A percentile compares a stretch with the other conserved stretches of the same genome.
Evolutionary conservation across 345 rosid genomes (phyloP).

Genomic region (Camelina neglecta): DNA sequence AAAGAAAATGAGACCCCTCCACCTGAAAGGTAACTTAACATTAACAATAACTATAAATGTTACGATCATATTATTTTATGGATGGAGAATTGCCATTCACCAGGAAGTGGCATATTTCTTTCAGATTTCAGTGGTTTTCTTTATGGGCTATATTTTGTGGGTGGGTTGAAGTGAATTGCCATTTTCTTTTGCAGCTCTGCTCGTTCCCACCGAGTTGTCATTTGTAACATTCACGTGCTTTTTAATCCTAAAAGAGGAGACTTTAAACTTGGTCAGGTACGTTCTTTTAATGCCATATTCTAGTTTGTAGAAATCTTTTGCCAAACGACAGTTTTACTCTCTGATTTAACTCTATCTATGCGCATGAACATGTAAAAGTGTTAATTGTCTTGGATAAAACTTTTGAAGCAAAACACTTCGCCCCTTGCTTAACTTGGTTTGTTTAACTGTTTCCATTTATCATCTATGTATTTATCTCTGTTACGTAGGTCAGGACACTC

Average conservation of each 20-base stretch:
- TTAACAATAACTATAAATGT: neutral
- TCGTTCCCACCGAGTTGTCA: constrained; percentile 58
- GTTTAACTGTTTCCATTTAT: constrained; percentile 6
- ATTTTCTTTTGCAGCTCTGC: constrained; percentile 52
- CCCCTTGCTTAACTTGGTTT: constrained; percentile 19
- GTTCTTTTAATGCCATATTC: constrained; percentile 6
- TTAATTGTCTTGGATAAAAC: neutral
- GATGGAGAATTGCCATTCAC: constrained; percentile 11
- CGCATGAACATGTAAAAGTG: constrained; percentile 11
- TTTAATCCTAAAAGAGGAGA: constrained; percentile 98
- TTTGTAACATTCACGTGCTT: constrained; percentile 93
- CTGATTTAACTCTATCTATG: neutral
- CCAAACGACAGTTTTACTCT: neutral
- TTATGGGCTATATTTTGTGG: constrained; percentile 24
- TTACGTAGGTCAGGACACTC: constrained; percentile 74
- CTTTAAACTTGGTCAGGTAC: constrained; percentile 95
- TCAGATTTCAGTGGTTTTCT: constrained; percentile 12
- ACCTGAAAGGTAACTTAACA: constrained; percentile 53
- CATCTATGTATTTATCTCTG: constrained; percentile 19
- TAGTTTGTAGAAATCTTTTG: neutral
- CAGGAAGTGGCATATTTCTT: constrained; percentile 12
- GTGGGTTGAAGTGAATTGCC: constrained; percentile 16
- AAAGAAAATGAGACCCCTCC: constrained; percentile 44
- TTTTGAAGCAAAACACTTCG: neutral
- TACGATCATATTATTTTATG: constrained; percentile 23